Base-by-base conservation (phyloP, 768 basidiomycete genomes). In the Boletus rubescentipes region DNA sequence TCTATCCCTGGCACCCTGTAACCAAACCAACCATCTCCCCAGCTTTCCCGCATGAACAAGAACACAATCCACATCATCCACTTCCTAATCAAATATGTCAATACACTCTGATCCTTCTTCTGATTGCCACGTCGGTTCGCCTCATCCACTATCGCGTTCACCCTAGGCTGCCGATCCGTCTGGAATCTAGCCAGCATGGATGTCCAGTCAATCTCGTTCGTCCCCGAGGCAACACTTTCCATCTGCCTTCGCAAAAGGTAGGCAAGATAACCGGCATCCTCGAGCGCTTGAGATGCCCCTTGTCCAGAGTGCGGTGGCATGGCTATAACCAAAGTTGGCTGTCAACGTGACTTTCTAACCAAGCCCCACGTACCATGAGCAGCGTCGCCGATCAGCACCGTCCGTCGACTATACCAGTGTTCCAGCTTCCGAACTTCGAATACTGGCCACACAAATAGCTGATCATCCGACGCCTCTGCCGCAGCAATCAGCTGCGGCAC, bases 231-330 rank as follows among this genome's bases (percentile, higher is more conserved):
- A 23, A 44, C 45, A 42, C 34, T 30, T 39, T 51, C 38, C 10
- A 59, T 53, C 16, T 62, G 40, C 46, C 21, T 43, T 38, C 58
- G 62, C 38, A 70, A 49, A 35, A 69, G 67, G 42, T 71, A 38
- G 7, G 61, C 68, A 46, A 71, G 67, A 46, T 71, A 63, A 36
- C 41, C 65, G 2, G 68, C 65, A 41, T 71, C 67, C 34, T 71
- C 67, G 0, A 69, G 64, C 10, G 59, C 64, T 38, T 70, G 68
- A 31, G 68, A 70, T 23, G 66, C 70, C 26, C 68, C 68, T 54
- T 66, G 68, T 23, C 68, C 66, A 31, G 67, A 67, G 45, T 71
- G 60, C 4, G 70, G 70, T 10, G 68, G 66, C 68, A 70, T 67
- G 4, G 64, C 70, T 69, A 18, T 31, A 48, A 6, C 38, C 26